Percentiles rank a stretch among this genome's conserved stretches.
phyloP scores from a whole-genome alignment of 495 filamentous ascomycete species.

The Aspergillus affinis region DNA sequence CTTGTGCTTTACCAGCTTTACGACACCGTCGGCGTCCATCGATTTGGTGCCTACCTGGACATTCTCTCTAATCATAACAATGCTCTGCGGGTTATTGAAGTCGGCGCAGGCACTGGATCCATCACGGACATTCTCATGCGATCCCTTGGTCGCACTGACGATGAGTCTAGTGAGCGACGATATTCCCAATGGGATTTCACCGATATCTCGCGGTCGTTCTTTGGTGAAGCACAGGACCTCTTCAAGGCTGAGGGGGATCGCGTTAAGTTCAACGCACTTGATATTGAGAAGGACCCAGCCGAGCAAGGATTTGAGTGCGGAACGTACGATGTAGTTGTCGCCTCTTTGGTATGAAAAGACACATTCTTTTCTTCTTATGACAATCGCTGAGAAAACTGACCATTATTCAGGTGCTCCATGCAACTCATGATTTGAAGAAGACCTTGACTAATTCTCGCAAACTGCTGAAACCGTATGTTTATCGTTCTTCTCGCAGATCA shows the following conservation, averaged over 20 bases:
- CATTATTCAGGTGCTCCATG: slow-evolving; percentile 30
- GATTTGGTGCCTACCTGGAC: slow-evolving; percentile 23
- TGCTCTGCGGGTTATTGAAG: slow-evolving; percentile 48
- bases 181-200: slow-evolving; percentile 39
- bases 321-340: slow-evolving; percentile 50
- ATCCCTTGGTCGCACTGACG: slow-evolving; percentile 22
- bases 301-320: slow-evolving; percentile 45
- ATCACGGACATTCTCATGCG: slow-evolving; percentile 42
- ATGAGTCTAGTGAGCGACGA: slow-evolving; percentile 15
- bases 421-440: slow-evolving; percentile 32
- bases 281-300: slow-evolving; percentile 46
- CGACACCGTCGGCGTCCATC: neutral
- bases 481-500: too few species aligned
- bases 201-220: slow-evolving; percentile 43
- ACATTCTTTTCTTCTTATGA: neutral
- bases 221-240: slow-evolving; percentile 6
- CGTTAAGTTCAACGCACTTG: slow-evolving; percentile 26
- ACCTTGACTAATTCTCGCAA: slow-evolving; percentile 33
- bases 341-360: slow-evolving; percentile 22
- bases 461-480: slow-evolving; percentile 25
- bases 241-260: slow-evolving; percentile 7
- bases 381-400: too few species aligned
- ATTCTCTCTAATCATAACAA: slow-evolving; percentile 37
- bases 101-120: slow-evolving; percentile 55
- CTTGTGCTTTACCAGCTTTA: neutral